These are phyloP conservation scores for Calonectria pteridis DNA, from an alignment of 2,329 filamentous ascomycete genomes.

Conservation along the genomic window DNA sequence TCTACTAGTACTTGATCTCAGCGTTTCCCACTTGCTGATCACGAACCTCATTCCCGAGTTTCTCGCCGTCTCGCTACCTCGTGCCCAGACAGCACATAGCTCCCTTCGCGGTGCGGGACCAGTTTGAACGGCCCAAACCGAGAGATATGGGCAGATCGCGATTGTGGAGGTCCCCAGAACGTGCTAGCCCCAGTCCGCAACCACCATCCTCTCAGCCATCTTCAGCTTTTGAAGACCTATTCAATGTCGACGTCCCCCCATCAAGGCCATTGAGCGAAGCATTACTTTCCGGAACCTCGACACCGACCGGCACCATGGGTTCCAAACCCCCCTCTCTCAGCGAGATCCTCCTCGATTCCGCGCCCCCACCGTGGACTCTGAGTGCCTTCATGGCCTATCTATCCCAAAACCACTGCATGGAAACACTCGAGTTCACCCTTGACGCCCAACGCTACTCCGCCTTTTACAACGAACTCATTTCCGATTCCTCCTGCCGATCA, in stretches of 20 bases:
- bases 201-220: conserved; percentile 59
- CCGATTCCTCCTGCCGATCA: conserved; percentile 51
- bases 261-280: conserved; percentile 65
- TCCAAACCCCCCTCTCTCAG: conserved; percentile 75
- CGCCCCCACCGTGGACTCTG: conserved; percentile 89
- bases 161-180: conserved; percentile 60
- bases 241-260: conserved; percentile 55
- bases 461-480: conserved; percentile 61
- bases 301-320: conserved; percentile 48
- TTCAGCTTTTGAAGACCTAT: conserved; percentile 60
- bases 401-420: conserved; percentile 96
- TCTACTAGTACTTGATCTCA: conserved; percentile 39
- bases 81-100: conserved; percentile 27
- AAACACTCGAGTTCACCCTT: conserved; percentile 96
- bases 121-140: conserved; percentile 32
- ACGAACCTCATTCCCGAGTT: conserved; percentile 23
- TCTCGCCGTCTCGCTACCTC: conserved; percentile 9
- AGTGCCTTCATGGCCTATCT: conserved; percentile 96
- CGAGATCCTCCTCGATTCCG: conserved; percentile 89
- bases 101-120: conserved; percentile 36
- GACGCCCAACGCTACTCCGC: conserved; percentile 87
- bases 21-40: conserved; percentile 31
- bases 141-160: conserved; percentile 61
- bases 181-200: conserved; percentile 56
- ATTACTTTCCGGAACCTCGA: conserved; percentile 57